phyloP scores from a whole-genome alignment of 2,329 filamentous ascomycete genomes.

The Venturia carpophila region DNA sequence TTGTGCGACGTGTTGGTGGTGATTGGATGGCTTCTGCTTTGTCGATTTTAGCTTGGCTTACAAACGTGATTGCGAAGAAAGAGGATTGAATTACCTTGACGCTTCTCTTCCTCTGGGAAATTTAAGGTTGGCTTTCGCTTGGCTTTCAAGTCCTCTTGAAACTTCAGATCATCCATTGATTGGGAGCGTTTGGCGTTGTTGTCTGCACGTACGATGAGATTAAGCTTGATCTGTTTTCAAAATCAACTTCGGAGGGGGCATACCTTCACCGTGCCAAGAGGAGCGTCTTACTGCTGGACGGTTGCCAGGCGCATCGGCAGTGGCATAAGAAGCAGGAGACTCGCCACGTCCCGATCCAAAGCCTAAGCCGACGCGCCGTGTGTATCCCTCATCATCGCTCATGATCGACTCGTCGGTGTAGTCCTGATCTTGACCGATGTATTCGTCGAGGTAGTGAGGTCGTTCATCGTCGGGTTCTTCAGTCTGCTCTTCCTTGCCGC shows the following conservation, averaged over 20 bases:
- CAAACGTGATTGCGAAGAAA: not conserved
- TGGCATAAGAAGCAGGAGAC: not conserved
- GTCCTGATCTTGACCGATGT: not conserved
- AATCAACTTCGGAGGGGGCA: too few species aligned
- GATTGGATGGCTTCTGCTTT: not conserved
- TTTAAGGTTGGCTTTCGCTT: not conserved
- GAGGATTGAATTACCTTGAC: not conserved
- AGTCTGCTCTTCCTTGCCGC: not conserved
- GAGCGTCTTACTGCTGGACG: not conserved
- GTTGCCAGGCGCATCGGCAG: not conserved
- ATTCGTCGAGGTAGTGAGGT: not conserved
- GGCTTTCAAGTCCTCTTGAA: not conserved
- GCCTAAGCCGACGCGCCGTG: not conserved
- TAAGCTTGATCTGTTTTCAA: not conserved
- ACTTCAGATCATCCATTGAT: not conserved
- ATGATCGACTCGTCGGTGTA: not conserved
- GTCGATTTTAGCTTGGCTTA: not conserved
- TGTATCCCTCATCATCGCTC: conserved; percentile 6
- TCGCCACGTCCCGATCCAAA: not conserved
- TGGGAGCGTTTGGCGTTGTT: not conserved
- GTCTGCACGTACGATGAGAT: not conserved
- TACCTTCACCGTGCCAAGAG: conserved; percentile 9
- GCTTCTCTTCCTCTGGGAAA: not conserved
- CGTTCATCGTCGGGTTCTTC: not conserved
- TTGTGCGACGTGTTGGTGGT: not conserved